Evolutionary conservation across 345 rosid genomes (phyloP).

Genomic region (Salix arbutifolia): DNA sequence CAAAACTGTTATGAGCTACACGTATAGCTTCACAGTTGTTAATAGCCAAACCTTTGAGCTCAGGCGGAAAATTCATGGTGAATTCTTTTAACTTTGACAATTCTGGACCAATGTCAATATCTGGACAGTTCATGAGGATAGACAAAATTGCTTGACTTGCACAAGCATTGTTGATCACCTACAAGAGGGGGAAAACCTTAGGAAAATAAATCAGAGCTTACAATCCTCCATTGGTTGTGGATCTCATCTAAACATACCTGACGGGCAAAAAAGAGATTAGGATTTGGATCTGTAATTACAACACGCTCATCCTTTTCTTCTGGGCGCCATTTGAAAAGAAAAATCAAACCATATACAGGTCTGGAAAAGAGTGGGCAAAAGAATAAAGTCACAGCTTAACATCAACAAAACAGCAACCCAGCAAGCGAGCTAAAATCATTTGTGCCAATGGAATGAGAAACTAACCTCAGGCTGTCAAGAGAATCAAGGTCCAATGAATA

Average conservation of each 20-base stretch:
- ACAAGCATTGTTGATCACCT: slow-evolving; percentile 98
- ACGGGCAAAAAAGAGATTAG: slow-evolving; percentile 81
- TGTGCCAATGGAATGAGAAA: slow-evolving; percentile 3
- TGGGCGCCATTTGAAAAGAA: slow-evolving; percentile 95
- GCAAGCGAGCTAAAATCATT: not conserved
- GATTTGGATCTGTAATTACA: slow-evolving; percentile 71
- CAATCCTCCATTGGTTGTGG: not conserved
- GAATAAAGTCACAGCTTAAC: not conserved
- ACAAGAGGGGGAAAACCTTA: not conserved
- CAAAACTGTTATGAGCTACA: slow-evolving; percentile 88
- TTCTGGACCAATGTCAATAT: slow-evolving; percentile 87
- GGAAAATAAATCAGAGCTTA: not conserved
- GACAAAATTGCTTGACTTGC: slow-evolving; percentile 97
- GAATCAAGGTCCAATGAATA: slow-evolving; percentile 88
- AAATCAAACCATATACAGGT: slow-evolving; percentile 91
- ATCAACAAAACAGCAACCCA: not conserved
- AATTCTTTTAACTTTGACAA: slow-evolving; percentile 75
- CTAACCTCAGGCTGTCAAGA: slow-evolving; percentile 77
- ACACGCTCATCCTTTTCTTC: slow-evolving; percentile 90
- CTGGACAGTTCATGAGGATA: slow-evolving; percentile 81
- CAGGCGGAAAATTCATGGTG: slow-evolving; percentile 86
- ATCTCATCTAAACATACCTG: slow-evolving; percentile 49
- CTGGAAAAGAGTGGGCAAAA: slow-evolving; percentile 31
- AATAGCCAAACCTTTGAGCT: slow-evolving; percentile 90
- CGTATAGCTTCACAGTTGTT: slow-evolving; percentile 94